phyloP scores from a whole-genome alignment of 1,139 yeast genomes.

The Geotrichum restrictum region DNA sequence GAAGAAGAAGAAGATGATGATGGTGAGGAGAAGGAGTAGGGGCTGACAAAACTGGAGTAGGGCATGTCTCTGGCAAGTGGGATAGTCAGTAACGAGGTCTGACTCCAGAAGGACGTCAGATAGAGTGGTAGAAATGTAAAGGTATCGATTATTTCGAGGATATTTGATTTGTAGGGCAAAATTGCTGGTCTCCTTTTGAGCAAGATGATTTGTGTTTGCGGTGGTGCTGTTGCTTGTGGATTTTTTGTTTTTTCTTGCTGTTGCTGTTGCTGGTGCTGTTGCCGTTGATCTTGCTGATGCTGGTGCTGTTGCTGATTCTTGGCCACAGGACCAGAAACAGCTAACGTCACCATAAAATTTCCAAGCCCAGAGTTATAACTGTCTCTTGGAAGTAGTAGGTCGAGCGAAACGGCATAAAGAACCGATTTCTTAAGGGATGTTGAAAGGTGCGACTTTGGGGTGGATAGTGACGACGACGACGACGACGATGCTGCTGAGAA shows the following conservation, averaged over 20 bases:
- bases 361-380: constrained; percentile 34
- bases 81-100: constrained; percentile 19
- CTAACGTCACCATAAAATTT: constrained; percentile 34
- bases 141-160: constrained; percentile 33
- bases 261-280: too few species aligned
- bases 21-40: background rate
- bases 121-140: constrained; percentile 34
- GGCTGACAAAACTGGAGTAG: background rate
- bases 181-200: constrained; percentile 30
- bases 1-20: background rate
- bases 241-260: too few species aligned
- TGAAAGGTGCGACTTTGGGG: constrained; percentile 14
- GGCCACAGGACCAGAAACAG: constrained; percentile 9
- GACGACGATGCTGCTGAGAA: too few species aligned
- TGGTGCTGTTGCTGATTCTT: too few species aligned
- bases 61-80: constrained; percentile 14
- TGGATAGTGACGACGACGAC: too few species aligned
- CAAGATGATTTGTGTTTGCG: background rate
- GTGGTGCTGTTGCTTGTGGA: too few species aligned
- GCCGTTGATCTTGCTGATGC: too few species aligned
- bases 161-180: constrained; percentile 33
- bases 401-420: constrained; percentile 32
- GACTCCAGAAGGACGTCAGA: constrained; percentile 29
- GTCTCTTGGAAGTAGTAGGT: constrained; percentile 35
- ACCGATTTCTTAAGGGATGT: constrained; percentile 19